Base-by-base conservation (phyloP, 352 stramenopile species). In the Globisporangium spinosum region DNA sequence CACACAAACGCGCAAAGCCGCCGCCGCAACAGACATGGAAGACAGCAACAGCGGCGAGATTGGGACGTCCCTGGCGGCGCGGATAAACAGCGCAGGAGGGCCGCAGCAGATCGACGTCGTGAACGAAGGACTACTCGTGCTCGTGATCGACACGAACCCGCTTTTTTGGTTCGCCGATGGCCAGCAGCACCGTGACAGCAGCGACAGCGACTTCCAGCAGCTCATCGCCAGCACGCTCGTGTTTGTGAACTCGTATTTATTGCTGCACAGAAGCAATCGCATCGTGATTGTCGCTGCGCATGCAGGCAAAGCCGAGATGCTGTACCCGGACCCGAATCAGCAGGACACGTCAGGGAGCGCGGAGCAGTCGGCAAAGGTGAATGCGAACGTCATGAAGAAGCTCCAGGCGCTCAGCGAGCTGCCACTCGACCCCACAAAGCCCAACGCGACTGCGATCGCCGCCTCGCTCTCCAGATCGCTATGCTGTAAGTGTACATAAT, bases 201-300 rank as follows among this genome's bases (percentile, higher is more conserved):
- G 77, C 64, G 70, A 67, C 22, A 58, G 55, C 8, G 68, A 58
- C 53, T 78, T 90, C 40, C 78, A 91, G 78, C 79, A 89, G 69
- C 77, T 92, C 43, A 83, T 95, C 54, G 82, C 83, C 10, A 91
- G 81, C 69, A 78, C 78, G 53, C 80, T 95, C 56, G 83, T 95
- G 74, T 95, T 93, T 62, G 86, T 94, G 66, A 95, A 93, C 71
- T 87, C 87, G 68, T 95, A 94, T 74, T 73, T 95, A 70, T 71
- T 95, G 62, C 82, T 94, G 49, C 84, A 94, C 62, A 84, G 87
- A 64, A 95, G 81, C 74, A 95, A 95, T 67, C 84, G 85, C 51
- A 90, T 95, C 65, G 82, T 94, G 60, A 83, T 95, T 59, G 83
- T 95, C 68, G 87, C 87, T 0, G 85, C 87, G 45, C 87, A 95